Percentiles rank a stretch among this genome's conserved stretches.
Evolutionary conservation across 192 early-diverging fungal species (phyloP).

Genomic region (Backusella mclennaniae): DNA sequence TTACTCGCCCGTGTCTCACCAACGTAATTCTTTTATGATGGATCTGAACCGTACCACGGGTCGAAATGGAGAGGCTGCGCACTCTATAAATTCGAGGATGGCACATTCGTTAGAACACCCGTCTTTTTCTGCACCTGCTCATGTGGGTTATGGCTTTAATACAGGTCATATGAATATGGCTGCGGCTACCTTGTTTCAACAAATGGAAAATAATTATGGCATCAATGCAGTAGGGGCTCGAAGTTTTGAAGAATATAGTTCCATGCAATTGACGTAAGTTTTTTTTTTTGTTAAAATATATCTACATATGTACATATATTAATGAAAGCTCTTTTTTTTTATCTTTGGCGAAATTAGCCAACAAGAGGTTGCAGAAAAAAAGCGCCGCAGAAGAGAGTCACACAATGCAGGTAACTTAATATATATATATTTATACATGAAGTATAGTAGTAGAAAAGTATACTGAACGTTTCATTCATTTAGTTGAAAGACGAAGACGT

Average conservation of each 20-base stretch:
- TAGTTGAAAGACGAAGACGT: conserved; percentile 89
- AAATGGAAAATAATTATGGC: neutral
- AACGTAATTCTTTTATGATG: neutral
- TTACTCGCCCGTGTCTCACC: neutral
- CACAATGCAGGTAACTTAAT: conserved; percentile 76
- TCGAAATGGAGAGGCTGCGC: neutral
- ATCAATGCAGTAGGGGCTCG: neutral
- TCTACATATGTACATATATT: neutral
- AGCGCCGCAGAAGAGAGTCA: conserved; percentile 87
- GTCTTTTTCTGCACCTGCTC: conserved; percentile 1
- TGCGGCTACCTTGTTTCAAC: neutral
- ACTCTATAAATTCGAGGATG: neutral
- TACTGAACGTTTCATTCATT: neutral
- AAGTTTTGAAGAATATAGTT: conserved; percentile 14
- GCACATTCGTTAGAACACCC: neutral
- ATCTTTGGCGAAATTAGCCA: neutral
- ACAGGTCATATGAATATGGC: neutral
- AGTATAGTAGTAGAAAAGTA: neutral
- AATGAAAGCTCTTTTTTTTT: conserved; percentile 2
- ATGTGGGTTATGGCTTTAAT: neutral
- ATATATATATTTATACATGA: neutral
- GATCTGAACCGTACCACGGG: neutral
- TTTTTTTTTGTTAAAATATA: neutral
- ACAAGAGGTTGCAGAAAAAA: conserved; percentile 60
- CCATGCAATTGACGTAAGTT: conserved; percentile 19